phyloP scores from a whole-genome alignment of 108 stramenopile species.

The Schizochytrium sp. region DNA sequence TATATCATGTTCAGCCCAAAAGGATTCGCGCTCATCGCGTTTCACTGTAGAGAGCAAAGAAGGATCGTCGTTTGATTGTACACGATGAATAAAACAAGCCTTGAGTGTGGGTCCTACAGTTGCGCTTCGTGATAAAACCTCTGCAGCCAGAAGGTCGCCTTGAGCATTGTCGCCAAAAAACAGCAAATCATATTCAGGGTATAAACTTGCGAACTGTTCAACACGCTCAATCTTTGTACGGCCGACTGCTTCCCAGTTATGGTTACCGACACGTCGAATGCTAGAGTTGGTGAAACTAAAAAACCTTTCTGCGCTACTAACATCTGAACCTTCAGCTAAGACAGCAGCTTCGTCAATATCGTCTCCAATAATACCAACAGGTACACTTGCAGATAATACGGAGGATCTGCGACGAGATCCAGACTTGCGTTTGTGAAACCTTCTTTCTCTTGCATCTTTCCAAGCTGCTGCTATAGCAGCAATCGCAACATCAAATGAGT shows the following conservation, averaged over 20 bases:
- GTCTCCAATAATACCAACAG: neutral
- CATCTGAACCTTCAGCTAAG: neutral
- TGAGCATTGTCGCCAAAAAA: constrained; percentile 81
- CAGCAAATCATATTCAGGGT: constrained; percentile 76
- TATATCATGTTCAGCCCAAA: constrained; percentile 68
- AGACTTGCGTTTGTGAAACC: too few relatives aligned
- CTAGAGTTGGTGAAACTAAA: neutral
- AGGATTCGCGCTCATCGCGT: constrained; percentile 45
- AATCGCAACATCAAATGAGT: constrained; percentile 40
- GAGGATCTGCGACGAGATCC: neutral
- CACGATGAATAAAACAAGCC: constrained; percentile 69
- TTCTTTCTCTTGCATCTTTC: neutral
- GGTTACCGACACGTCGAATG: constrained; percentile 63
- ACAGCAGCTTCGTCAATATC: constrained; percentile 32
- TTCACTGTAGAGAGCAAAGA: neutral
- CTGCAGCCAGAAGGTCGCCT: constrained; percentile 77
- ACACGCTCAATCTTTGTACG: constrained; percentile 76
- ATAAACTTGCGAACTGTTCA: constrained; percentile 70
- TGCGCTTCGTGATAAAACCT: constrained; percentile 66
- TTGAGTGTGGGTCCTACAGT: neutral
- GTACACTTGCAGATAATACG: neutral
- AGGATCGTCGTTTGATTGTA: constrained; percentile 30
- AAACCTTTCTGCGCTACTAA: neutral
- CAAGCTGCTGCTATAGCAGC: neutral
- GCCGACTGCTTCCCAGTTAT: constrained; percentile 73